Evolutionary conservation across 257 asterid genomes (phyloP), one percentile per base, ranked within the genome.

Genomic region (Solanum gandarillasii): DNA sequence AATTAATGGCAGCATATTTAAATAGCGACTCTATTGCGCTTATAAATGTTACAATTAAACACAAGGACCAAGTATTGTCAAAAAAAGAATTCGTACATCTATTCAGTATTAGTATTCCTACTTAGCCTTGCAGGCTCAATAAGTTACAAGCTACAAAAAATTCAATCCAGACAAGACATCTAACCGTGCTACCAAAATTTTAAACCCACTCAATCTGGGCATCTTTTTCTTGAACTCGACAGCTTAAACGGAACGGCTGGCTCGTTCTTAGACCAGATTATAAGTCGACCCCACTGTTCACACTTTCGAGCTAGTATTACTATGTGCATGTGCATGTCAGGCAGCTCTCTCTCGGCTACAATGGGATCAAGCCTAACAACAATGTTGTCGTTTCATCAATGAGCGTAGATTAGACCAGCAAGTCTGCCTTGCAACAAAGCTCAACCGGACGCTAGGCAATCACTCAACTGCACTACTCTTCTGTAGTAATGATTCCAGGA

Each of bases 401-500:
- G 52, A 74, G 16, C 20, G 0, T 34, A 73, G 52, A 74, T 36
- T 36, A 48, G 8, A 35, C 38, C 38, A 35, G 71, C 20, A n/a
- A 48, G 16, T 27, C 43, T 48, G 43, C 31, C 43, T 81, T 41
- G 27, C 86, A 81, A 81, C 29, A 81, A 48, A 46, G 84, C 70
- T 29, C 85, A 81, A 46, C 85, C n/a, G 70, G 31, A 78, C 18
- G 1, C 20, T 20, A 21, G 14, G 12, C 31, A 41, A 9, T 91
- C 93, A 93, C 84, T 92, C 92, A 46, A 90, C 94, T 60, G 88
- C 39, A 5, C 87, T 88, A 5, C 90, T 67, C 81, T 94, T 93
- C 90, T 93, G 96, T 65, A 94, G 88, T 87, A 94, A 91, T 5
- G 99, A 93, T 88, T 95, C 98, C 82, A 97, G 87, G 91, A 92